phyloP scores from a whole-genome alignment of 495 filamentous ascomycete genomes.

The Terfezia claveryi region DNA sequence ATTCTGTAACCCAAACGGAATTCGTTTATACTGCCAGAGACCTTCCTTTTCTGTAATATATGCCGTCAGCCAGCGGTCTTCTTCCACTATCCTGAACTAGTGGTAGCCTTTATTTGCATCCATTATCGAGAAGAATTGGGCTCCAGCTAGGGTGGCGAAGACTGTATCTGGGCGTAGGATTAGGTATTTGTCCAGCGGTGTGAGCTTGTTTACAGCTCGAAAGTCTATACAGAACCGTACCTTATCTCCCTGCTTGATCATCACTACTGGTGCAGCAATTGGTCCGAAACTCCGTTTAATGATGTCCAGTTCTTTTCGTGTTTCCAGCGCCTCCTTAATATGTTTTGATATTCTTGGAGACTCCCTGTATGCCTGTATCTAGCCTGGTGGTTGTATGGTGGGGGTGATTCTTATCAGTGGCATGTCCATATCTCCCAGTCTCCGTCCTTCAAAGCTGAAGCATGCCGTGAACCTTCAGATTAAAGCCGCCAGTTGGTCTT shows the following conservation, averaged over 20 bases:
- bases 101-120: no score
- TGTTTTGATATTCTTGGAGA: background rate
- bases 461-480: background rate
- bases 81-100: background rate
- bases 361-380: background rate
- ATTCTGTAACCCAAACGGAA: background rate
- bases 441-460: background rate
- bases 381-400: background rate
- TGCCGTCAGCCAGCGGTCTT: background rate
- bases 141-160: background rate
- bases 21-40: background rate
- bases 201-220: background rate
- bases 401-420: background rate
- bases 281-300: background rate
- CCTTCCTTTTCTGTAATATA: background rate
- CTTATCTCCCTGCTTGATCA: background rate
- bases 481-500: no score
- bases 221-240: conserved; percentile 1
- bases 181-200: background rate
- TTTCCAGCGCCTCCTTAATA: background rate
- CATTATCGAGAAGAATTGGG: background rate
- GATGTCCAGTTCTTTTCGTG: background rate
- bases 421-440: background rate
- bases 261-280: background rate
- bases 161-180: background rate